Percentiles rank a stretch among this genome's conserved stretches.
Conservation (phyloP, 257 asterid species). For the Solanum commersonii region DNA sequence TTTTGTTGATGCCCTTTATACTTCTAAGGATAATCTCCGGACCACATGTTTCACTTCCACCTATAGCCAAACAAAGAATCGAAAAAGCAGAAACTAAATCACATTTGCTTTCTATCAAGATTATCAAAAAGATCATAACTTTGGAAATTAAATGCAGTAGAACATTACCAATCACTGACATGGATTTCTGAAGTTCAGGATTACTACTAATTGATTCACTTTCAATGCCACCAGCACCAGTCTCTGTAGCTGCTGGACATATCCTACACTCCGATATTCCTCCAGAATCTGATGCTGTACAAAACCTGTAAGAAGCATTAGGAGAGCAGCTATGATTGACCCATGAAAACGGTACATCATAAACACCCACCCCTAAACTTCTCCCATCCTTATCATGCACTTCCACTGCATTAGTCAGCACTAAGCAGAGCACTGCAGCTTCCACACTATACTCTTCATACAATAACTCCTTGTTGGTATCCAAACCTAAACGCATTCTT, state of each 20-base stretch:
- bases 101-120: neutral
- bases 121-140: neutral
- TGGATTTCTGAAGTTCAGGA: neutral
- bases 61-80: slow-evolving; percentile 6
- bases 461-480: neutral
- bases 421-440: slow-evolving; percentile 62
- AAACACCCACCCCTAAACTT: slow-evolving; percentile 56
- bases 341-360: slow-evolving; percentile 61
- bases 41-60: slow-evolving; percentile 41
- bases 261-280: slow-evolving; percentile 15
- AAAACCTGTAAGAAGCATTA: slow-evolving; percentile 54
- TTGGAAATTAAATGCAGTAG: neutral
- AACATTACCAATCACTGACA: neutral
- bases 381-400: slow-evolving; percentile 44
- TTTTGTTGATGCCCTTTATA: slow-evolving; percentile 39
- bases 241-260: slow-evolving; percentile 11
- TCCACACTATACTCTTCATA: slow-evolving; percentile 4
- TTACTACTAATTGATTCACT: neutral
- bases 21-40: slow-evolving; percentile 61
- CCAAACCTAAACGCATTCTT: slow-evolving; percentile 6
- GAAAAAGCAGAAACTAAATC: neutral
- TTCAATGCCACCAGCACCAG: neutral
- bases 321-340: slow-evolving; percentile 88
- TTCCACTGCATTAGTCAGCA: slow-evolving; percentile 65
- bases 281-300: neutral